Percentiles rank a stretch among this genome's conserved stretches.
Conservation (phyloP, 2,329 filamentous ascomycete genomes). For the Xylariales sp. region DNA sequence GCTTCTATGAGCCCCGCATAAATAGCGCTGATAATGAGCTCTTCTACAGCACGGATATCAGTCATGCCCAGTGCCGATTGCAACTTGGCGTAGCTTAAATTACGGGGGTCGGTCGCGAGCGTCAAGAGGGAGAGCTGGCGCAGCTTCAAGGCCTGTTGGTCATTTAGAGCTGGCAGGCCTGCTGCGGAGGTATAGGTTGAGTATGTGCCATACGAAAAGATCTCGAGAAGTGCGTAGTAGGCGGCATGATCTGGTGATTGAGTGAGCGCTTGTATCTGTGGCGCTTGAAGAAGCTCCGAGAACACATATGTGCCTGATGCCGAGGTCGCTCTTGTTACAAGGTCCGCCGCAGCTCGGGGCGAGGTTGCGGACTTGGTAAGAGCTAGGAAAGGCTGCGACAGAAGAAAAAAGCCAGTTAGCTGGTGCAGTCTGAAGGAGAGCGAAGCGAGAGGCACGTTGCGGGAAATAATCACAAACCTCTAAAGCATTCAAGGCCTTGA, state of each 20-base stretch:
- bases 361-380: conserved; percentile 83
- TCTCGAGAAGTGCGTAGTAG: conserved; percentile 70
- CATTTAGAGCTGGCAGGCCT: conserved; percentile 65
- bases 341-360: conserved; percentile 77
- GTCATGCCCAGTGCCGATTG: conserved; percentile 62
- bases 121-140: conserved; percentile 86
- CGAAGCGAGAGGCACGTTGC: not conserved
- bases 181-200: conserved; percentile 57
- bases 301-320: conserved; percentile 88
- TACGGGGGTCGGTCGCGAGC: conserved; percentile 62
- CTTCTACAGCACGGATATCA: conserved; percentile 69
- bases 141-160: conserved; percentile 76
- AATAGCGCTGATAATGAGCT: conserved; percentile 80
- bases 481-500: conserved; percentile 59
- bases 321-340: conserved; percentile 85
- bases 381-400: conserved; percentile 88
- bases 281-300: conserved; percentile 80
- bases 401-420: no score
- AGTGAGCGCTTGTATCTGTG: conserved; percentile 71
- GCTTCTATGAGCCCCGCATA: conserved; percentile 80
- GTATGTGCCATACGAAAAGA: conserved; percentile 93
- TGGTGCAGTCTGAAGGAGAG: no score
- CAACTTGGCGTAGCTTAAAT: conserved; percentile 71
- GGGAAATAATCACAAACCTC: conserved; percentile 40
- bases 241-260: conserved; percentile 54